A percentile compares a stretch with the other conserved stretches of the same genome.
phyloP scores from a whole-genome alignment of 441 rosid genomes.

The Erodium moschatum region DNA sequence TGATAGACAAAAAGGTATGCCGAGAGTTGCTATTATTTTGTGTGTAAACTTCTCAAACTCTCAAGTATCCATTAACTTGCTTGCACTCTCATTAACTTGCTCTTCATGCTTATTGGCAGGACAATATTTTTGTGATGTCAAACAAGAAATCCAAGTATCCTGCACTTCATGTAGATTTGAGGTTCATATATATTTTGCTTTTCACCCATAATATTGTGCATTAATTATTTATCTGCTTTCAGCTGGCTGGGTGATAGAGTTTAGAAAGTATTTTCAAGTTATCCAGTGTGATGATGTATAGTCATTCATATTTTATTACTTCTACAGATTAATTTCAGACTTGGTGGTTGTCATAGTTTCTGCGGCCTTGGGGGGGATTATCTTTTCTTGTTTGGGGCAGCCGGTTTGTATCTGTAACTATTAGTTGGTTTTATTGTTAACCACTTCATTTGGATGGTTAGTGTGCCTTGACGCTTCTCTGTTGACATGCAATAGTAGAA shows the following conservation, averaged over 20 bases:
- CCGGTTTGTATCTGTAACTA: constrained; percentile 51
- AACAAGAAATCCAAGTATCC: constrained; percentile 97
- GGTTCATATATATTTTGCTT: constrained; percentile 36
- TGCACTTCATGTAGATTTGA: constrained; percentile 89
- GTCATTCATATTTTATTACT: constrained; percentile 10
- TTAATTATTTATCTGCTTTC: background rate
- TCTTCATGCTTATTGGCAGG: constrained; percentile 37
- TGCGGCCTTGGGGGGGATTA: constrained; percentile 93
- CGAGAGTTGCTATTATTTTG: constrained; percentile 6
- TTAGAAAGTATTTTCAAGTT: background rate
- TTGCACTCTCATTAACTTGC: constrained; percentile 19
- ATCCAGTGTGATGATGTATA: background rate
- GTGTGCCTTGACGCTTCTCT: constrained; percentile 14
- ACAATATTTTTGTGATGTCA: constrained; percentile 91
- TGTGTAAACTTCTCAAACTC: constrained; percentile 11
- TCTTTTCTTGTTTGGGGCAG: constrained; percentile 91
- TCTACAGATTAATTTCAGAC: constrained; percentile 84
- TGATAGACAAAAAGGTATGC: constrained; percentile 84
- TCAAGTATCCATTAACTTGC: background rate
- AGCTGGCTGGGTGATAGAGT: too few species aligned
- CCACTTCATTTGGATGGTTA: constrained; percentile 7
- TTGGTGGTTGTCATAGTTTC: constrained; percentile 91
- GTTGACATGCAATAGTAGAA: constrained; percentile 12
- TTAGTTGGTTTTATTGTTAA: constrained; percentile 15
- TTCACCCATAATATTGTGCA: background rate